Evolutionary conservation across 257 asterid species (phyloP).

Genomic region (Ehretia macrophylla): DNA sequence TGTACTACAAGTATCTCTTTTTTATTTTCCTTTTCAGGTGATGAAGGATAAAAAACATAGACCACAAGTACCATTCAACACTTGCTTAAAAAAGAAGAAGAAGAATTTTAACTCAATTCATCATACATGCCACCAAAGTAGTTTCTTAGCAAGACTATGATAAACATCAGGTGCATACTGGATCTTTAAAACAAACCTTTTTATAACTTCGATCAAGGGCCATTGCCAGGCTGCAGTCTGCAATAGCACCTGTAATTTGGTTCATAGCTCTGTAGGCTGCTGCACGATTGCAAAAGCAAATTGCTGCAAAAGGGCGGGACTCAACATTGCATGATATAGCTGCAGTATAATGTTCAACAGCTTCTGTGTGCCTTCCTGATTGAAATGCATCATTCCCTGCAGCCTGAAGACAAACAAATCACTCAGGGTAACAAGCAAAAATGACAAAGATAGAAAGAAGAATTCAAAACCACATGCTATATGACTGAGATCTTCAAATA

Average conservation of each 20-base stretch:
- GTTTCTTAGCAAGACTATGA: too few species aligned
- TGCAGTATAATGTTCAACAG: slow-evolving; percentile 83
- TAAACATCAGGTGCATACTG: not conserved
- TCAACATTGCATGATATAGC: slow-evolving; percentile 77
- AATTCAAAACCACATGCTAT: not conserved
- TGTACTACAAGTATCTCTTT: too few species aligned
- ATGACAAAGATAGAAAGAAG: slow-evolving; percentile 2
- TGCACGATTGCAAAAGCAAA: slow-evolving; percentile 93
- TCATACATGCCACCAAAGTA: too few species aligned
- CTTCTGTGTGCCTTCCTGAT: slow-evolving; percentile 73
- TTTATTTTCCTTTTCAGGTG: too few species aligned
- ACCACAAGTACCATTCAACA: too few species aligned
- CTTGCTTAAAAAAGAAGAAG: too few species aligned
- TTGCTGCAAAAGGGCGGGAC: slow-evolving; percentile 89
- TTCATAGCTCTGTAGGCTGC: slow-evolving; percentile 90
- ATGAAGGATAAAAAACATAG: too few species aligned
- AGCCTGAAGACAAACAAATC: slow-evolving; percentile 32
- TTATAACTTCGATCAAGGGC: slow-evolving; percentile 80
- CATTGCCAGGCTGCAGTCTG: slow-evolving; percentile 92
- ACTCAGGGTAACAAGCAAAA: slow-evolving; percentile 6
- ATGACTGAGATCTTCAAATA: not conserved
- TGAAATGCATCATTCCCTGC: slow-evolving; percentile 96
- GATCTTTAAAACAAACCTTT: slow-evolving; percentile 52
- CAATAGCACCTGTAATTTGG: slow-evolving; percentile 82
- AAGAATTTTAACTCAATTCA: too few species aligned